Evolutionary conservation across 2,329 filamentous ascomycete genomes (phyloP), one percentile per base, ranked within the genome.

Genomic region (Scedosporium aurantiacum): DNA sequence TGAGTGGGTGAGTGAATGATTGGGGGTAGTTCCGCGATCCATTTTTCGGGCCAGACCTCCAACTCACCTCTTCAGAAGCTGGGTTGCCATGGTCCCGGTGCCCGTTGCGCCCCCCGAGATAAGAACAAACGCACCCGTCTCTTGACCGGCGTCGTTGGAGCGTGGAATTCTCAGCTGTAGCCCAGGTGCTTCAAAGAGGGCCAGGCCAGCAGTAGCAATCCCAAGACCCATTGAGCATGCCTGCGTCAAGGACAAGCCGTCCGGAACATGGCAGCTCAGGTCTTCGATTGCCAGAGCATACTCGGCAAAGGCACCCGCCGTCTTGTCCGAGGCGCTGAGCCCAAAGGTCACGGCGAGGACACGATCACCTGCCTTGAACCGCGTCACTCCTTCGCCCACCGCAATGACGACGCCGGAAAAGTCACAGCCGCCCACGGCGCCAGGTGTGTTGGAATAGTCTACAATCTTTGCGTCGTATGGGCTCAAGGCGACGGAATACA

Each of bases 371-470:
- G 18, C 43, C 18, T 43, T n/a, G 41, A 50, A 60, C 4, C 43
- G 18, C 32, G 43, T 47, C 10, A 52, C 37, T 12, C 58, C 43
- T 18, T 43, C 32, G 8, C 58, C 43, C 23, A 52, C 41, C n/a
- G 58, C 59, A n/a, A 58, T 54, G 21, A 66, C 60, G 2, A 66
- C 58, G 3, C 63, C 66, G 4, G 62, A 61, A 21, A 66, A 57
- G 25, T 64, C 64, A 55, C 65, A 64, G 1, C 62, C 64, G 28
- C 28, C 28, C 28, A 32, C 28, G 1, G 28, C 28, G 28, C 28
- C 28, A 1, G 28, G 28, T 32, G 28, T 32, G 28, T 32, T 32
- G 28, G 28, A 32, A 32, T 32, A 32, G 28, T 32, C 28, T 32
- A 32, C 28, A 32, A 32, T 32, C 28, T 32, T 32, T 32, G 28